These are phyloP conservation scores for Zygoascus bituminiphila DNA, from an alignment of 805 yeast genomes.

Conservation along the genomic window DNA sequence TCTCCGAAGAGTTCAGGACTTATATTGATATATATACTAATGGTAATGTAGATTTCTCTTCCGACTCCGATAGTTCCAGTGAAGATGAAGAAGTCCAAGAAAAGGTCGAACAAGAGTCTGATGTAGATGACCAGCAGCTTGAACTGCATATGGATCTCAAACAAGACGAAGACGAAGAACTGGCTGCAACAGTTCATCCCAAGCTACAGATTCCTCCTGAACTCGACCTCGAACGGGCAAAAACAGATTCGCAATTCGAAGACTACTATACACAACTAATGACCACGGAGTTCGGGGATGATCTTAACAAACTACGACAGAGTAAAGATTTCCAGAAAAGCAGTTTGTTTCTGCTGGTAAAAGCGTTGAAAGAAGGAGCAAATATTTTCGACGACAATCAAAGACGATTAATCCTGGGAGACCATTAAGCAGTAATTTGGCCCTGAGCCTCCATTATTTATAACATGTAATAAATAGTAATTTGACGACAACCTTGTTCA, in stretches of 20 bases:
- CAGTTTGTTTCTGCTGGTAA: slow-evolving; percentile 27
- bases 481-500: slow-evolving; percentile 1
- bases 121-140: slow-evolving; percentile 5
- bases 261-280: slow-evolving; percentile 37
- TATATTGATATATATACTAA: neutral
- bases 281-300: slow-evolving; percentile 42
- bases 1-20: too few relatives aligned
- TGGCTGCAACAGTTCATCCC: neutral
- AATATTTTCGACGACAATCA: slow-evolving; percentile 31
- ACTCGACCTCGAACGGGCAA: neutral
- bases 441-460: neutral
- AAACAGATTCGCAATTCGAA: slow-evolving; percentile 12
- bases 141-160: slow-evolving; percentile 16
- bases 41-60: slow-evolving; percentile 16
- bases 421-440: neutral
- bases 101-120: slow-evolving; percentile 4
- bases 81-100: neutral
- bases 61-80: slow-evolving; percentile 10
- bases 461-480: neutral
- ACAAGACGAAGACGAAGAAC: neutral
- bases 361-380: slow-evolving; percentile 31
- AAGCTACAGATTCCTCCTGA: slow-evolving; percentile 1
- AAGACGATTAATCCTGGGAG: slow-evolving; percentile 14
- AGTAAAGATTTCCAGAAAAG: slow-evolving; percentile 35
- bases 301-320: slow-evolving; percentile 33